These are phyloP conservation scores for Allantophomopsis lycopodina DNA, from an alignment of 2,329 filamentous ascomycete genomes.

Conservation along the genomic window DNA sequence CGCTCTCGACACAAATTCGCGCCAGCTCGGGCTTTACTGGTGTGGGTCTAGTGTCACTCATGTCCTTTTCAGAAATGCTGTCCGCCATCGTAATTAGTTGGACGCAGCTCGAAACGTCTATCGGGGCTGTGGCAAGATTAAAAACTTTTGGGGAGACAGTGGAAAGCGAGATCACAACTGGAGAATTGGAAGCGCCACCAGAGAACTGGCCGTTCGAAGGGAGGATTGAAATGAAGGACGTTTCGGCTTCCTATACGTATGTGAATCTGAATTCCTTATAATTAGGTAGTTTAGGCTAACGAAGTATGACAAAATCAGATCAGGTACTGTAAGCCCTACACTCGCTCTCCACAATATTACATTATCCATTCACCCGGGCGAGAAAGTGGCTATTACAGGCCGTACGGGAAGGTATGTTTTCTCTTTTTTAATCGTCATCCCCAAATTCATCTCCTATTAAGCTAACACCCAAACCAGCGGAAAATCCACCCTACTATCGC, in stretches of 20 bases:
- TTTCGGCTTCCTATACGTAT: slow-evolving; percentile 11
- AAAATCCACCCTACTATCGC: too few species aligned
- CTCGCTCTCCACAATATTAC: too few species aligned
- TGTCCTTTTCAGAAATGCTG: slow-evolving; percentile 14
- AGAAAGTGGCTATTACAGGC: slow-evolving; percentile 34
- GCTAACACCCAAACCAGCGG: too few species aligned
- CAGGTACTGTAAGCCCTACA: background rate
- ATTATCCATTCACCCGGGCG: slow-evolving; percentile 20
- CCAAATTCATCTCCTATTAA: too few species aligned
- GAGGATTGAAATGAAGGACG: slow-evolving; percentile 13
- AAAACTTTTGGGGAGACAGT: slow-evolving; percentile 32
- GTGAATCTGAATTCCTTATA: too few species aligned
- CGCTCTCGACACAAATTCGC: too few species aligned
- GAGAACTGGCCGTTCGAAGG: slow-evolving; percentile 17
- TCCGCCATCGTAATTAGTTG: slow-evolving; percentile 31
- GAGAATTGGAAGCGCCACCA: slow-evolving; percentile 15
- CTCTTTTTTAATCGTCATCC: slow-evolving; percentile 26
- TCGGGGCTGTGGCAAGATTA: slow-evolving; percentile 39
- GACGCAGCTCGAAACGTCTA: slow-evolving; percentile 40
- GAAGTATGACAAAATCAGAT: slow-evolving; percentile 1
- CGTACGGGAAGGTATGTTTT: slow-evolving; percentile 31
- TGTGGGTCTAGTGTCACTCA: slow-evolving; percentile 28
- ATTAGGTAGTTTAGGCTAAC: too few species aligned
- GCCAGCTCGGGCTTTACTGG: slow-evolving; percentile 3
- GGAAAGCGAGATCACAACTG: slow-evolving; percentile 23